Evolutionary conservation across 2,329 filamentous ascomycete species (phyloP).

Genomic region (Colletotrichum gigasporum): DNA sequence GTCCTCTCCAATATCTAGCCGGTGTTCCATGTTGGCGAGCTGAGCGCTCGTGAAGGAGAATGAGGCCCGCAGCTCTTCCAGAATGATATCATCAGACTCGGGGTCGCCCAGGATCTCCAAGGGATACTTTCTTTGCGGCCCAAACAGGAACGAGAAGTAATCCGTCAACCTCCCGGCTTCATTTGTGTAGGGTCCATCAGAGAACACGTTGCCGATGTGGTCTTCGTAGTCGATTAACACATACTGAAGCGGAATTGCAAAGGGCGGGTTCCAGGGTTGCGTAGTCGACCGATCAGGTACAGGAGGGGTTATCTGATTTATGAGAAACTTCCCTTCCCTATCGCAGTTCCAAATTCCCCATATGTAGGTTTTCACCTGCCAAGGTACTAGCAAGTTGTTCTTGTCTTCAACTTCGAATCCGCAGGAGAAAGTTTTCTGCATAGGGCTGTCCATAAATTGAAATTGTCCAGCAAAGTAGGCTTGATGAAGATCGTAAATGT

Average conservation of each 20-base stretch:
- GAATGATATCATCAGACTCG: neutral
- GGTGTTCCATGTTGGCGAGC: neutral
- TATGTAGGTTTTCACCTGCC: neutral
- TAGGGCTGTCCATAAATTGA: too few species aligned
- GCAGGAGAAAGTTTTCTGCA: neutral
- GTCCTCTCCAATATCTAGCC: too few species aligned
- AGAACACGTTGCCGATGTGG: neutral
- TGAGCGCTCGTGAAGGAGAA: neutral
- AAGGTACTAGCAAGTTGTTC: neutral
- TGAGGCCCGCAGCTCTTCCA: neutral
- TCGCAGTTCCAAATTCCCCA: neutral
- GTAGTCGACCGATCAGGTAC: neutral
- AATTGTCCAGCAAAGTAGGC: too few species aligned
- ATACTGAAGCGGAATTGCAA: neutral
- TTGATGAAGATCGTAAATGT: too few species aligned
- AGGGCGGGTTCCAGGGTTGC: neutral
- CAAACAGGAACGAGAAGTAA: neutral
- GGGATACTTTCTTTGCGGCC: neutral
- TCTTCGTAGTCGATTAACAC: neutral
- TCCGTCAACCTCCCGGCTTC: too few species aligned
- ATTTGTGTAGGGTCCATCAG: neutral
- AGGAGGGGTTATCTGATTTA: neutral
- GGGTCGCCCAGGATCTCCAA: neutral
- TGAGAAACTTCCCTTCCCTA: neutral
- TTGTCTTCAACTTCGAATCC: neutral